phyloP scores from a whole-genome alignment of 345 rosid genomes.

The Camelina hispida region DNA sequence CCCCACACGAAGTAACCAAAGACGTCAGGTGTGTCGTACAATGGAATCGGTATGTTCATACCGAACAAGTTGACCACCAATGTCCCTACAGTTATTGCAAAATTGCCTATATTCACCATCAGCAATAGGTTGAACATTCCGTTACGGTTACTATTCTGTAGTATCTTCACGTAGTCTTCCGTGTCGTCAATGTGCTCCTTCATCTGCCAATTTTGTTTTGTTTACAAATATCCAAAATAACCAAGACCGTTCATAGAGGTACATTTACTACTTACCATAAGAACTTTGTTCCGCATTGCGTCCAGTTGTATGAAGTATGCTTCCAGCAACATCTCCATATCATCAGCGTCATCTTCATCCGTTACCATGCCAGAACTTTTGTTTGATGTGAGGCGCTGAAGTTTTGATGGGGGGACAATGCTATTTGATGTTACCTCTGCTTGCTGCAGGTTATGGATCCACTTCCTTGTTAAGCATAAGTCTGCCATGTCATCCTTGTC shows the following conservation, averaged over 20 bases:
- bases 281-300: constrained; percentile 85
- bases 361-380: constrained; percentile 64
- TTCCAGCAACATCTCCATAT: constrained; percentile 88
- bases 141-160: constrained; percentile 78
- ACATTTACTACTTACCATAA: constrained; percentile 51
- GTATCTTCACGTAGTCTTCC: constrained; percentile 89
- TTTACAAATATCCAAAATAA: not conserved
- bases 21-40: constrained; percentile 44
- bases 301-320: constrained; percentile 95
- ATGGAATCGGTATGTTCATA: constrained; percentile 71
- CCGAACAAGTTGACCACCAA: constrained; percentile 66
- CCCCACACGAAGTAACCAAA: constrained; percentile 62
- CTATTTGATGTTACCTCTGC: constrained; percentile 55
- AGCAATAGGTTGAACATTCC: constrained; percentile 79
- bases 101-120: constrained; percentile 67
- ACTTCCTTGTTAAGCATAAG: constrained; percentile 77
- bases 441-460: constrained; percentile 68
- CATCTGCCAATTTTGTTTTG: constrained; percentile 28
- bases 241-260: not conserved
- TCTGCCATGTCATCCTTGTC: constrained; percentile 92
- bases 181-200: constrained; percentile 92
- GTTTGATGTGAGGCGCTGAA: constrained; percentile 54
- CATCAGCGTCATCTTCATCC: constrained; percentile 74
- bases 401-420: constrained; percentile 33
- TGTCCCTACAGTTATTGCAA: constrained; percentile 68